phyloP scores from a whole-genome alignment of 495 filamentous ascomycete genomes.

The Daldinia grandis region DNA sequence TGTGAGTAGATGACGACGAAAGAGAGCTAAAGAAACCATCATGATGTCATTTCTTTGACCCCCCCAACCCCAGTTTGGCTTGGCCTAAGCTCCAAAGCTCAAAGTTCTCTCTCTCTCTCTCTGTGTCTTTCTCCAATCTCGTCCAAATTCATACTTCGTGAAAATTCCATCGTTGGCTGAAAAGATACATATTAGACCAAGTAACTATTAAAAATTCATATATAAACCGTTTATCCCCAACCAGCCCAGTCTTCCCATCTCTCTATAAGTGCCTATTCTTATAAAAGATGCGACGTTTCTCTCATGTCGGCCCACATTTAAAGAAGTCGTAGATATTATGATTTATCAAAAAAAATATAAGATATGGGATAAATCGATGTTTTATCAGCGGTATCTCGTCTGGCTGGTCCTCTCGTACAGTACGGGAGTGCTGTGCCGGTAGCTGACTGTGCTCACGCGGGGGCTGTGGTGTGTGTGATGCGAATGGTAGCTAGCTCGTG shows the following conservation, averaged over 20 bases:
- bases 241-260: not conserved
- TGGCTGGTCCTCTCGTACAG: slow-evolving; percentile 49
- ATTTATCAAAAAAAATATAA: not conserved
- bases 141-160: not conserved
- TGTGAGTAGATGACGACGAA: slow-evolving; percentile 28
- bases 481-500: slow-evolving; percentile 38
- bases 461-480: slow-evolving; percentile 46
- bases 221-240: not conserved
- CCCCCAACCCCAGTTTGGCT: not conserved
- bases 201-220: not conserved
- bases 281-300: not conserved
- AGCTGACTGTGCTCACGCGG: slow-evolving; percentile 48
- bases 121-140: not conserved
- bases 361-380: not conserved
- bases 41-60: slow-evolving; percentile 36
- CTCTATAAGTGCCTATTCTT: not conserved
- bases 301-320: not conserved
- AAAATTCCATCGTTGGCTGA: not conserved
- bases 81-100: not conserved
- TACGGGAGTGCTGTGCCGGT: slow-evolving; percentile 43
- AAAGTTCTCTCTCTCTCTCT: not conserved
- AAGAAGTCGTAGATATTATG: not conserved
- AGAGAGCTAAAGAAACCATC: slow-evolving; percentile 21
- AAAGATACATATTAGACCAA: not conserved
- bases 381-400: slow-evolving; percentile 39